A percentile compares a stretch with the other conserved stretches of the same genome.
These are phyloP conservation scores for Syzygium aromaticum DNA, from an alignment of 345 rosid species.

Conservation along the genomic window DNA sequence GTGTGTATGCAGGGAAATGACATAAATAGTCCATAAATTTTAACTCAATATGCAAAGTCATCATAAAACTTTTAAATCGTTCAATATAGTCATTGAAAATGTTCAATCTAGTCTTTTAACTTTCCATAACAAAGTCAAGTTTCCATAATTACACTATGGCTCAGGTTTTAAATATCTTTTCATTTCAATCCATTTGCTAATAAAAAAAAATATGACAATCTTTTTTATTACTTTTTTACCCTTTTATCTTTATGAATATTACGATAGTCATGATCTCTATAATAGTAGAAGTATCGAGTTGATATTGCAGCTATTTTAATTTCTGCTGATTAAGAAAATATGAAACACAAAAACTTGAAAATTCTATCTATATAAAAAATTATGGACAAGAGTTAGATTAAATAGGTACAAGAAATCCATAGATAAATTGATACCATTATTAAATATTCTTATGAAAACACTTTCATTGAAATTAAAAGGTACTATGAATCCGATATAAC, in stretches of 20 bases:
- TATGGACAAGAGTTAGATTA: neutral
- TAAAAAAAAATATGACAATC: neutral
- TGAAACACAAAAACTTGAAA: neutral
- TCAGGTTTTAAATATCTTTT: neutral
- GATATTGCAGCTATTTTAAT: neutral
- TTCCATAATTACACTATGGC: neutral
- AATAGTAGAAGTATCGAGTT: neutral
- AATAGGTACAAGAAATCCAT: neutral
- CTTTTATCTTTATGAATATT: too few relatives aligned
- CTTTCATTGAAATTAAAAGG: too few relatives aligned
- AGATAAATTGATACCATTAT: too few relatives aligned
- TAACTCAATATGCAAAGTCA: fast-evolving
- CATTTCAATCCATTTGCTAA: neutral
- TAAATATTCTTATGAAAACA: neutral
- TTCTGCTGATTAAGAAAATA: too few relatives aligned
- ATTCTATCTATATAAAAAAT: too few relatives aligned
- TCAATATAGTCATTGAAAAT: neutral
- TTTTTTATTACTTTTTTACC: too few relatives aligned
- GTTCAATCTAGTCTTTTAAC: neutral
- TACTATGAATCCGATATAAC: neutral
- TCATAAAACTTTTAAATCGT: fast-evolving
- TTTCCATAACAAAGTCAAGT: neutral
- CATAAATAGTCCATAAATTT: neutral
- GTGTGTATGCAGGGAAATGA: too few relatives aligned
- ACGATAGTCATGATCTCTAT: neutral